Evolutionary conservation across 2,329 filamentous ascomycete genomes (phyloP).

Genomic region (Colletotrichum shisoi): DNA sequence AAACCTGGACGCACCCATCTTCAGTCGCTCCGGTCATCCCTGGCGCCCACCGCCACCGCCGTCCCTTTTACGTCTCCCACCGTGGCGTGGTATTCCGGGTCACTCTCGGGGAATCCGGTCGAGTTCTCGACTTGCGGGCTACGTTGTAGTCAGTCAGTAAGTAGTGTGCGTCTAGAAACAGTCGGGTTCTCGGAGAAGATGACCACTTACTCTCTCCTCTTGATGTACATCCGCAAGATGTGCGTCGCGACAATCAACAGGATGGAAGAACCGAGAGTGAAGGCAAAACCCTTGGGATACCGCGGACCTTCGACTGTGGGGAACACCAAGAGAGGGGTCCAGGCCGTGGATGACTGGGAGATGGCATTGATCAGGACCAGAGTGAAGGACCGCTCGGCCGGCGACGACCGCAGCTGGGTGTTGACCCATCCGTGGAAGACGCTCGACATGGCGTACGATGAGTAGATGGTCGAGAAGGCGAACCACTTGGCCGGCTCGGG

Average conservation of each 20-base stretch:
- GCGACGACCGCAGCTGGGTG: constrained; percentile 23
- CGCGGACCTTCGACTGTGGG: constrained; percentile 54
- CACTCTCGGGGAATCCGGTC: constrained; percentile 12
- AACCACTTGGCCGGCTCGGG: constrained; percentile 64
- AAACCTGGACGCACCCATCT: no score
- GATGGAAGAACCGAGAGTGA: constrained; percentile 27
- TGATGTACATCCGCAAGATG: constrained; percentile 25
- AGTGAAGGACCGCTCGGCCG: constrained; percentile 27
- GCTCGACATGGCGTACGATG: constrained; percentile 25
- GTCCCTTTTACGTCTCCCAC: constrained; percentile 14
- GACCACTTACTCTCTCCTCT: constrained; percentile 25
- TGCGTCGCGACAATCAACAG: constrained; percentile 27
- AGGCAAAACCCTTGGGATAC: constrained; percentile 58
- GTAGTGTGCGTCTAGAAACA: background rate
- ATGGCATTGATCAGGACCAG: constrained; percentile 47
- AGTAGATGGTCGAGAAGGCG: constrained; percentile 53
- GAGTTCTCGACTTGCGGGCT: constrained; percentile 32
- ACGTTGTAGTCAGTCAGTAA: background rate
- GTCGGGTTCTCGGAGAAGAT: no score
- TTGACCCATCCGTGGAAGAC: constrained; percentile 36
- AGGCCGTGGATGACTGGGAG: constrained; percentile 63
- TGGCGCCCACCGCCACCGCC: background rate
- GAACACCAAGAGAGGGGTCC: constrained; percentile 63
- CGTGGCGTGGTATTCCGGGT: constrained; percentile 6
- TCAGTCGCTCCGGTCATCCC: constrained; percentile 5